Evolutionary conservation across 1,139 yeast genomes (phyloP).

Genomic region (Diutina neorugosa): DNA sequence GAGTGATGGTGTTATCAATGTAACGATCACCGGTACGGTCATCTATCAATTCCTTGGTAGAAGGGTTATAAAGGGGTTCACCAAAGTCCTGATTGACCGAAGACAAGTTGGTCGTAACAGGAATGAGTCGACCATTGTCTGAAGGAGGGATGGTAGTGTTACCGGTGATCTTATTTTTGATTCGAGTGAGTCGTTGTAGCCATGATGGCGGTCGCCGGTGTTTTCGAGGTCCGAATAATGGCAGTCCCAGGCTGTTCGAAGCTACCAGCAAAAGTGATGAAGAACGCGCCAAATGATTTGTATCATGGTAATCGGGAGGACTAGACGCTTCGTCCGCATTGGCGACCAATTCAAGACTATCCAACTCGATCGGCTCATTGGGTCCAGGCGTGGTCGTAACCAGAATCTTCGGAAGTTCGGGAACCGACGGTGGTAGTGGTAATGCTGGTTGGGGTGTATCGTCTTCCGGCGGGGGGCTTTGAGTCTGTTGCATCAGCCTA

Average conservation of each 20-base stretch:
- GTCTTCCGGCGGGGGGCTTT: neutral
- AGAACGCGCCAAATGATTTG: neutral
- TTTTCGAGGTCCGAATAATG: neutral
- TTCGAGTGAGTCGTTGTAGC: neutral
- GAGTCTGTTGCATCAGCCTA: slow-evolving; percentile 19
- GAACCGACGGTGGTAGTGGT: neutral
- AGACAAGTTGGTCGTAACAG: neutral
- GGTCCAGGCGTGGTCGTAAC: neutral
- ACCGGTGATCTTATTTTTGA: slow-evolving; percentile 4
- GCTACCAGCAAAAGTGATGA: neutral
- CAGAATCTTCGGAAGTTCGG: neutral
- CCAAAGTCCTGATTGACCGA: neutral
- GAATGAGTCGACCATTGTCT: neutral
- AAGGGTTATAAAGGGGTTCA: neutral
- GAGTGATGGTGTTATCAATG: slow-evolving; percentile 57
- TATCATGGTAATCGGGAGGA: neutral
- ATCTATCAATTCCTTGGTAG: slow-evolving; percentile 27
- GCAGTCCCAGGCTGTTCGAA: neutral
- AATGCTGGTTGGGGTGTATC: neutral
- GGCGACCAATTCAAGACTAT: neutral
- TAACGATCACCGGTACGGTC: slow-evolving; percentile 60
- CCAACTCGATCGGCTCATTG: slow-evolving; percentile 4
- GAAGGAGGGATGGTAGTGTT: neutral
- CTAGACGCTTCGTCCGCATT: neutral
- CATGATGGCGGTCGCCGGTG: neutral